Percentiles rank a stretch among this genome's conserved stretches.
Conservation (phyloP, 352 stramenopile genomes). For the Phytophthora pluvialis region DNA sequence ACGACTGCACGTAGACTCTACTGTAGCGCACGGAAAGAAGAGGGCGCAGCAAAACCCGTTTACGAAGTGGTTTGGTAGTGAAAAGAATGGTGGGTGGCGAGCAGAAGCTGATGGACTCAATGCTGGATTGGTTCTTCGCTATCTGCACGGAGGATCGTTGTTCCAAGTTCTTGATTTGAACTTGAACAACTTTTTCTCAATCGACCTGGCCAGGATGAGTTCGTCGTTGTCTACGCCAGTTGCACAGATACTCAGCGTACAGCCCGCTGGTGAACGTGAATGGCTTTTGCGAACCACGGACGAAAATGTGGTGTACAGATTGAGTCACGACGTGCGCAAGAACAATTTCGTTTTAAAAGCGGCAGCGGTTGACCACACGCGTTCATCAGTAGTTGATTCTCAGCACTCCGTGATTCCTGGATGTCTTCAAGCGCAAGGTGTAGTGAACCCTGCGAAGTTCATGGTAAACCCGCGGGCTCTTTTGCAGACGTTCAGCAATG, state of each 20-base stretch:
- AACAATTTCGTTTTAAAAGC: slow-evolving; percentile 43
- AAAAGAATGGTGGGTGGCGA: slow-evolving; percentile 25
- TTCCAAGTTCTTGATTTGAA: slow-evolving; percentile 63
- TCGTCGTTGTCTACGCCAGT: slow-evolving; percentile 9
- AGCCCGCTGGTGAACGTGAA: slow-evolving; percentile 42
- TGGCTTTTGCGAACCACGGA: slow-evolving; percentile 64
- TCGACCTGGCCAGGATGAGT: slow-evolving; percentile 45
- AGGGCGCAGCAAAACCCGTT: slow-evolving; percentile 43
- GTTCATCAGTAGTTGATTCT: slow-evolving; percentile 24
- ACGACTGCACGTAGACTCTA: slow-evolving; percentile 38
- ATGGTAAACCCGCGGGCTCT: slow-evolving; percentile 59
- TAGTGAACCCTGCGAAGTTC: slow-evolving; percentile 1
- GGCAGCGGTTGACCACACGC: slow-evolving; percentile 18
- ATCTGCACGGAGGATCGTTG: slow-evolving; percentile 55
- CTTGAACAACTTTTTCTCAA: slow-evolving; percentile 46
- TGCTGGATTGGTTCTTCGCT: slow-evolving; percentile 48
- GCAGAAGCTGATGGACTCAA: slow-evolving; percentile 34
- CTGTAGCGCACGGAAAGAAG: slow-evolving; percentile 13
- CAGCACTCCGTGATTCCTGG: slow-evolving; percentile 40
- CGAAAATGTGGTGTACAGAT: slow-evolving; percentile 36
- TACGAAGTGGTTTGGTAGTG: slow-evolving; percentile 53
- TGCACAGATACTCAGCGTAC: slow-evolving; percentile 45
- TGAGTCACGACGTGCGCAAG: slow-evolving; percentile 27
- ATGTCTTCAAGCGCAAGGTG: slow-evolving; percentile 5
- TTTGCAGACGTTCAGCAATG: slow-evolving; percentile 39